These are phyloP conservation scores for Colletotrichum limetticola DNA, from an alignment of 2,329 filamentous ascomycete species.

Conservation along the genomic window DNA sequence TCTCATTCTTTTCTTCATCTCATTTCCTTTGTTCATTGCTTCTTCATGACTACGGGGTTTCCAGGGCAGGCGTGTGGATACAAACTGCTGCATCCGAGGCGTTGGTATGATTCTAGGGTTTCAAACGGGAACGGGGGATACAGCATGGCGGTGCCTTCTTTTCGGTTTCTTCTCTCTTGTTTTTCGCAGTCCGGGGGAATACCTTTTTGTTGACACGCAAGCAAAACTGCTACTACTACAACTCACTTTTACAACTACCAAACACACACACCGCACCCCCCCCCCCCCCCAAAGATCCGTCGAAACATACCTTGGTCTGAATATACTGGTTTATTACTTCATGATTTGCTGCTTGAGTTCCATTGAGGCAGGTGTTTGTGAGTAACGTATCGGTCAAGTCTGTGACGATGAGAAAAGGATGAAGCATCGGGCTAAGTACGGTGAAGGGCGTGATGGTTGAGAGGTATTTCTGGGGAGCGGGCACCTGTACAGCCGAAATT, in stretches of 20 bases:
- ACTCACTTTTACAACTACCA: background rate
- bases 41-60: constrained; percentile 21
- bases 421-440: background rate
- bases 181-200: background rate
- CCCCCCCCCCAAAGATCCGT: constrained; percentile 17
- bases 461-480: background rate
- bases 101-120: constrained; percentile 32
- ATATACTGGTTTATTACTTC: constrained; percentile 29
- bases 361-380: background rate
- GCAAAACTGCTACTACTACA: background rate
- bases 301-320: constrained; percentile 24
- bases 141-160: constrained; percentile 29
- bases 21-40: constrained; percentile 32
- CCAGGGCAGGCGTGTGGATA: constrained; percentile 20
- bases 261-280: background rate
- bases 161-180: constrained; percentile 11
- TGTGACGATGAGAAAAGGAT: background rate
- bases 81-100: constrained; percentile 20
- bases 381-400: background rate
- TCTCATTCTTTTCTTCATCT: background rate
- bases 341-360: background rate
- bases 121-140: constrained; percentile 21
- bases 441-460: background rate
- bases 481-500: background rate
- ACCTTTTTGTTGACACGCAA: constrained; percentile 10